Conservation (phyloP, 1,284 basidiomycete species). For the Cutaneotrichosporon cavernicola region DNA sequence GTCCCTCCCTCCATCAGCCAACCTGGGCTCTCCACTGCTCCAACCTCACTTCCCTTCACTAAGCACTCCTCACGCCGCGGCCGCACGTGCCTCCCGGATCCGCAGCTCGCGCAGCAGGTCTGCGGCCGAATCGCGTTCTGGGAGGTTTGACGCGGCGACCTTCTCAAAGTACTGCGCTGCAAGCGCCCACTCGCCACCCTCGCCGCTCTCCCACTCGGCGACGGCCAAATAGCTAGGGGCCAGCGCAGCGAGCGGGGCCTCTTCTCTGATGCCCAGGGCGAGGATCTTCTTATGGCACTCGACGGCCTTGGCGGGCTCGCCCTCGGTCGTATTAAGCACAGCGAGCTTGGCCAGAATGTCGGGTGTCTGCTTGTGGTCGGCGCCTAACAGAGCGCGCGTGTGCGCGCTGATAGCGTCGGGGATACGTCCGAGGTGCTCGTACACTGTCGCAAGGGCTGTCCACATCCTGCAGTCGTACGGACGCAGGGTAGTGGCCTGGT, state of each 20-base stretch:
- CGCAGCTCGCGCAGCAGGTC: conserved; percentile 41
- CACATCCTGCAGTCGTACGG: conserved; percentile 96
- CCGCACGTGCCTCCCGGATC: conserved; percentile 34
- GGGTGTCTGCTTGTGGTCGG: conserved; percentile 73
- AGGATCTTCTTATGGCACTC: conserved; percentile 58
- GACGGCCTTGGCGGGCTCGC: conserved; percentile 26
- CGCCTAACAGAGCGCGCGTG: conserved; percentile 80
- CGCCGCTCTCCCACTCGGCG: conserved; percentile 69
- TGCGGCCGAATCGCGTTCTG: conserved; percentile 45
- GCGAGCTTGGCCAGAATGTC: conserved; percentile 72
- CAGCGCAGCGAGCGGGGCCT: conserved; percentile 65
- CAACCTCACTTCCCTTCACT: background rate
- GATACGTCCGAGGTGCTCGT: conserved; percentile 77
- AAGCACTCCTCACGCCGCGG: background rate
- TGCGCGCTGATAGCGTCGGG: conserved; percentile 85
- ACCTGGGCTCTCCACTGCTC: background rate
- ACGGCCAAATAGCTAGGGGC: conserved; percentile 76
- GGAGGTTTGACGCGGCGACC: conserved; percentile 62
- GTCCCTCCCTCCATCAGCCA: background rate
- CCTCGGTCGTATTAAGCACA: conserved; percentile 59
- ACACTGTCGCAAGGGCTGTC: conserved; percentile 91
- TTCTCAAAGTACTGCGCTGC: conserved; percentile 62
- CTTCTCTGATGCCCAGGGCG: conserved; percentile 67
- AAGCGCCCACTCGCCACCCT: conserved; percentile 48
- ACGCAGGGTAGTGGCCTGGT: conserved; percentile 85